These are phyloP conservation scores for Pinus tabuliformis DNA, from an alignment of 75 land plant genomes.

Conservation along the genomic window DNA sequence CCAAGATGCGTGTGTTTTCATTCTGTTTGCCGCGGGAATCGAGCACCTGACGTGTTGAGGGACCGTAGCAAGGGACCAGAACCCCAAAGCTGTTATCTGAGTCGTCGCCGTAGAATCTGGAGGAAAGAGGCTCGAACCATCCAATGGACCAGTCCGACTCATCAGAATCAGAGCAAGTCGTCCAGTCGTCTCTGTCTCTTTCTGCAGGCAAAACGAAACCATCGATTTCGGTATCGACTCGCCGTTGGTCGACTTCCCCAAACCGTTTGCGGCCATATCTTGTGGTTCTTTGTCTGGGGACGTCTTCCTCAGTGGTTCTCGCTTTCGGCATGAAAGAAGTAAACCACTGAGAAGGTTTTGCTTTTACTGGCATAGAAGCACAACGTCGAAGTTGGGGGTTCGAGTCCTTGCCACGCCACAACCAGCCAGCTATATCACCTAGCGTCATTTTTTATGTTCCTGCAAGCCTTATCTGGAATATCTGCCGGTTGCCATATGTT, in stretches of 20 bases:
- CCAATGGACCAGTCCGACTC: slow-evolving; percentile 36
- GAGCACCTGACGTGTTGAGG: slow-evolving; percentile 1
- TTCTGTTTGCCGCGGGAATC: neutral
- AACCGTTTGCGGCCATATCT: neutral
- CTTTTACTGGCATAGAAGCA: too few species aligned
- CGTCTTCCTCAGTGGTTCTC: neutral
- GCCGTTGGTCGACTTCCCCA: neutral
- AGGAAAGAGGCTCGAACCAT: slow-evolving; percentile 27
- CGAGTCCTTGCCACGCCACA: neutral
- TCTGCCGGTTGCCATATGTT: too few species aligned
- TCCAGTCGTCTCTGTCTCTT: slow-evolving; percentile 9
- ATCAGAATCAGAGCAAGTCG: slow-evolving; percentile 18
- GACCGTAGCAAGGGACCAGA: slow-evolving; percentile 29
- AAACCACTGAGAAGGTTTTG: too few species aligned
- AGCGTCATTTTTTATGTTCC: neutral
- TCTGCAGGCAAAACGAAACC: slow-evolving; percentile 21
- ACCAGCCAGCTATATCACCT: neutral
- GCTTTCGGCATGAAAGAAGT: too few species aligned
- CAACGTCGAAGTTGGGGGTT: neutral
- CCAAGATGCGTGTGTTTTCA: neutral
- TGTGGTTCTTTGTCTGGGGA: too few species aligned
- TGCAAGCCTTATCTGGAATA: neutral
- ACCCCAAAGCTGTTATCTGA: slow-evolving; percentile 26
- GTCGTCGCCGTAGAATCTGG: slow-evolving; percentile 9
- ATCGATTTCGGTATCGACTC: slow-evolving; percentile 18